These are phyloP conservation scores for Aureobasidium mangrovei DNA, from an alignment of 2,329 filamentous ascomycete genomes.

Conservation along the genomic window DNA sequence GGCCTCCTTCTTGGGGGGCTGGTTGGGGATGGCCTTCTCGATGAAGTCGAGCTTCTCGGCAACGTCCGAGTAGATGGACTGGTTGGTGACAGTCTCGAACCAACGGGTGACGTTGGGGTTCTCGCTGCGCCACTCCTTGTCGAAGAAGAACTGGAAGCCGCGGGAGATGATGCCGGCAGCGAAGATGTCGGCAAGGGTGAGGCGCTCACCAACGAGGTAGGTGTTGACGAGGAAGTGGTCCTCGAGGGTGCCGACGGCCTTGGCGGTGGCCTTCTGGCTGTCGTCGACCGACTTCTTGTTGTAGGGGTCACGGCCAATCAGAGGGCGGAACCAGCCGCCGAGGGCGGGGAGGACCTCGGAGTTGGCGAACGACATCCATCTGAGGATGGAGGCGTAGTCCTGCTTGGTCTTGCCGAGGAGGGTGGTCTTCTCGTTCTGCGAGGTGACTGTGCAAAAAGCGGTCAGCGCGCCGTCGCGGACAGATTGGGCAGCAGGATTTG, in stretches of 20 bases:
- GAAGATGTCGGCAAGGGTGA: slow-evolving; percentile 94
- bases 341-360: slow-evolving; percentile 66
- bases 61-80: slow-evolving; percentile 80
- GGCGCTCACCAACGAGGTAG: slow-evolving; percentile 93
- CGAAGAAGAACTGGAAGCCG: slow-evolving; percentile 90
- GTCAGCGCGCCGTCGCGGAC: slow-evolving; percentile 1
- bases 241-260: slow-evolving; percentile 67
- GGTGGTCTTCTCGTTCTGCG: slow-evolving; percentile 87
- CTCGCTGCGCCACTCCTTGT: slow-evolving; percentile 74
- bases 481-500: slow-evolving; percentile 14
- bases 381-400: slow-evolving; percentile 96
- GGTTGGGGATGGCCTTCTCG: slow-evolving; percentile 68
- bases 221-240: slow-evolving; percentile 86
- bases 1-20: slow-evolving; percentile 61
- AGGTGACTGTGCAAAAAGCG: slow-evolving; percentile 61
- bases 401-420: slow-evolving; percentile 99
- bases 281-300: slow-evolving; percentile 98
- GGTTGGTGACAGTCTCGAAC: slow-evolving; percentile 90
- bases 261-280: slow-evolving; percentile 56
- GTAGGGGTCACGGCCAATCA: slow-evolving; percentile 74
- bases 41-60: slow-evolving; percentile 67
- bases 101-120: slow-evolving; percentile 85
- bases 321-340: slow-evolving; percentile 75
- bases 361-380: slow-evolving; percentile 98
- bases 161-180: slow-evolving; percentile 67